Conservation (phyloP, 148 eudicot genomes). For the Vaccinium macrocarpon region DNA sequence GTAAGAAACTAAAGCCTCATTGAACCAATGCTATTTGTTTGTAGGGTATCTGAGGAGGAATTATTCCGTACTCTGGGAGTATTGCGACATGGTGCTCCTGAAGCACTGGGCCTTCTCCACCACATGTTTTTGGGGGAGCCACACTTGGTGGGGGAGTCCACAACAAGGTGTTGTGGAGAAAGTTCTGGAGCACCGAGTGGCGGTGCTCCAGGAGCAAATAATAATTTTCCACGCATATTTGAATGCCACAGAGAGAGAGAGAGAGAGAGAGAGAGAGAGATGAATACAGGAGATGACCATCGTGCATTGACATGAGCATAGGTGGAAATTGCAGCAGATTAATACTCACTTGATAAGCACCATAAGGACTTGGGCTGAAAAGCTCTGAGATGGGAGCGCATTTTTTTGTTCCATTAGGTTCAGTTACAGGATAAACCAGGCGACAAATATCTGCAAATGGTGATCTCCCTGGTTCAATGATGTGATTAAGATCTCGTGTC, state of each 20-base stretch:
- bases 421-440: slow-evolving; percentile 87
- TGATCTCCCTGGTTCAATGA: slow-evolving; percentile 95
- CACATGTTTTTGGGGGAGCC: no score
- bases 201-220: no score
- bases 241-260: background rate
- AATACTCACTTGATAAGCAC: slow-evolving; percentile 75
- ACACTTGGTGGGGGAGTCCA: no score
- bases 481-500: slow-evolving; percentile 76
- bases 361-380: slow-evolving; percentile 95
- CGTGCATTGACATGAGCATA: background rate
- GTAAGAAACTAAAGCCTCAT: no score
- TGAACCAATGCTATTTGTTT: no score
- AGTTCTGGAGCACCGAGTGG: no score
- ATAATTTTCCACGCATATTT: background rate
- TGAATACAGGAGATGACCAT: background rate
- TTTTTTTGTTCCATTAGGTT: slow-evolving; percentile 90
- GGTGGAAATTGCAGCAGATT: background rate
- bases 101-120: no score
- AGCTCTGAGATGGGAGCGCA: slow-evolving; percentile 88
- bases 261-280: background rate
- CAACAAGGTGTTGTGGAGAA: no score
- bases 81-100: no score
- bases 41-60: no score
- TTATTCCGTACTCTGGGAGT: no score
- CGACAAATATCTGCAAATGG: slow-evolving; percentile 80